Conservation (phyloP, 768 basidiomycete genomes). For the Pholiota molesta region DNA sequence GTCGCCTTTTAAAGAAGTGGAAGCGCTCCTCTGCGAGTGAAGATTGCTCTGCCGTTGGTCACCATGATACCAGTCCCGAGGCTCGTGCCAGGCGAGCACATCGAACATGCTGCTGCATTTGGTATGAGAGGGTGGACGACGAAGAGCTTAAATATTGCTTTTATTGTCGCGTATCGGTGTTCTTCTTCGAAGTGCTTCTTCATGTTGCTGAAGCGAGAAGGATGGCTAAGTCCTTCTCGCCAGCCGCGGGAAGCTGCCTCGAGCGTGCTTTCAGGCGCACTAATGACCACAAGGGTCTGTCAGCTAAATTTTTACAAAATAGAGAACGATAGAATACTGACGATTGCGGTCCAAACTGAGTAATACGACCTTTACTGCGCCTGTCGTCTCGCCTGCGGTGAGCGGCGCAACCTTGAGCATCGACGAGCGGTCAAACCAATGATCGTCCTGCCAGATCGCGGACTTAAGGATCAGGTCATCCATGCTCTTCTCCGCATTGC, state of each 20-base stretch:
- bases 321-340: conserved; percentile 41
- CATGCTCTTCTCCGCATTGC: conserved; percentile 72
- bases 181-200: conserved; percentile 5
- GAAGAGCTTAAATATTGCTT: background rate
- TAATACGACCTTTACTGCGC: conserved; percentile 81
- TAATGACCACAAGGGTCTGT: conserved; percentile 32
- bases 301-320: conserved; percentile 11
- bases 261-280: conserved; percentile 92
- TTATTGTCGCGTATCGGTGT: background rate
- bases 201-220: conserved; percentile 51
- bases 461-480: conserved; percentile 94
- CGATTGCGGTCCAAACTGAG: conserved; percentile 92
- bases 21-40: background rate
- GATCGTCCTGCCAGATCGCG: conserved; percentile 91
- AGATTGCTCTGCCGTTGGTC: background rate
- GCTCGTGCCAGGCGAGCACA: background rate
- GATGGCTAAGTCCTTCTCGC: conserved; percentile 81
- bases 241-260: conserved; percentile 81
- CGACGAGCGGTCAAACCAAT: conserved; percentile 85
- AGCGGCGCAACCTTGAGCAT: conserved; percentile 54
- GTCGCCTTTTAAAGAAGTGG: background rate
- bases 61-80: conserved; percentile 2
- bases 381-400: conserved; percentile 38
- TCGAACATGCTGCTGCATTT: conserved; percentile 7
- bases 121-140: conserved; percentile 2